Base-by-base conservation (phyloP, 2,329 filamentous ascomycete species). In the Sordariomycetes sp. region DNA sequence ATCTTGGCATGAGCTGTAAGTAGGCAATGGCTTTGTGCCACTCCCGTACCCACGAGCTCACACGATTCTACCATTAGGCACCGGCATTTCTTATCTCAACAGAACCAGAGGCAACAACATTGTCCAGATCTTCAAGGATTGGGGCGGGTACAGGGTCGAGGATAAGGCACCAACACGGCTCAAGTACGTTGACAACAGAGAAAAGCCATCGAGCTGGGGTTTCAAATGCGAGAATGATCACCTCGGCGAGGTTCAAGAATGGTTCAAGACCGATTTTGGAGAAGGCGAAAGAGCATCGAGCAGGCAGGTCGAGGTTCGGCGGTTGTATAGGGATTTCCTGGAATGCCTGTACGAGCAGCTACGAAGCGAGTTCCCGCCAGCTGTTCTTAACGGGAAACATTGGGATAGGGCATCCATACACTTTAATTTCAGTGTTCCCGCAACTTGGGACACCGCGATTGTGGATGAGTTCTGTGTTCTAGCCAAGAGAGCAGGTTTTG, bases 1-100 rank as follows among this genome's bases (percentile, higher is more conserved):
- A 32, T 32, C 10, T 32, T 21, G 30, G 30, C 5, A 32, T 32
- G 30, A 32, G 30, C 30, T 32, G 30, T 32, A 32, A 32, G 30
- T 20, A 19, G 19, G 27, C 12, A 14, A 16, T 15, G 15, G 15
- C 19, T 32, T 19, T 19, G 11, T 12, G 30, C 19, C 19, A 32
- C 8, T 21, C 12, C 30, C 21, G 14, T 25, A 14, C 16, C 8
- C 30, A 32, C 18, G 19, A 30, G 10, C 27, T 30, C 11, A 30
- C 27, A 16, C 12, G 10, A 17, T 30, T 6, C 16, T 16, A 11
- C 10, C 4, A 11, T 11, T 5, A 32, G 30, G 30, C 21, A 32
- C 30, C 15, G 30, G 30, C 12, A 18, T 32, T n/a, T 11, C 30
- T 21, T 32, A 32, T 15, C 30, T 32, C 19, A 32, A 32, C 19